Conservation (phyloP, 75 land plant genomes). For the Cunninghamia lanceolata region DNA sequence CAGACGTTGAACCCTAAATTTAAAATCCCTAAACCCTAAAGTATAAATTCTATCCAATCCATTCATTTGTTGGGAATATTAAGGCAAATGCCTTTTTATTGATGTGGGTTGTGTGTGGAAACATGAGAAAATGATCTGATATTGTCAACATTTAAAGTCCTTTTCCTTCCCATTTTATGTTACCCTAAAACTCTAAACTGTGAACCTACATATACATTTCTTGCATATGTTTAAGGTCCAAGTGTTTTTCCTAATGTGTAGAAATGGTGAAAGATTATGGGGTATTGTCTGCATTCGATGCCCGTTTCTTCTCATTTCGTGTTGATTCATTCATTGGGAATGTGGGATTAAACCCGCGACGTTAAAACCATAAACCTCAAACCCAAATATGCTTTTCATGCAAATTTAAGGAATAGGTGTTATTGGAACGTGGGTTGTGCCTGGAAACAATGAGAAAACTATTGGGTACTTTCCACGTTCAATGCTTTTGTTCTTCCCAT, state of each 20-base stretch:
- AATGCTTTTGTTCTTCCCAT: too few relatives aligned
- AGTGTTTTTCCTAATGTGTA: too few relatives aligned
- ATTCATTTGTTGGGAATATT: too few relatives aligned
- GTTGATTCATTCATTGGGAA: not conserved
- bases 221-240: not conserved
- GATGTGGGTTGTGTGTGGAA: not conserved
- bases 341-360: not conserved
- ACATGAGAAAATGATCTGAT: not conserved
- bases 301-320: not conserved
- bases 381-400: not conserved
- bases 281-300: too few relatives aligned
- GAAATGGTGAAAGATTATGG: too few relatives aligned
- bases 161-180: not conserved
- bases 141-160: not conserved
- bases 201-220: not conserved
- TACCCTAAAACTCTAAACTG: not conserved
- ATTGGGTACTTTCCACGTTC: too few relatives aligned
- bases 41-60: too few relatives aligned
- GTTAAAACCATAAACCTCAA: not conserved
- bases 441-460: too few relatives aligned
- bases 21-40: not conserved
- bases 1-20: too few relatives aligned
- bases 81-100: not conserved
- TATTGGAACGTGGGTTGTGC: too few relatives aligned
- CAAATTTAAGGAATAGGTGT: too few relatives aligned